phyloP scores from a whole-genome alignment of 2,329 filamentous ascomycete species.

The Sclerotinia spermophila region DNA sequence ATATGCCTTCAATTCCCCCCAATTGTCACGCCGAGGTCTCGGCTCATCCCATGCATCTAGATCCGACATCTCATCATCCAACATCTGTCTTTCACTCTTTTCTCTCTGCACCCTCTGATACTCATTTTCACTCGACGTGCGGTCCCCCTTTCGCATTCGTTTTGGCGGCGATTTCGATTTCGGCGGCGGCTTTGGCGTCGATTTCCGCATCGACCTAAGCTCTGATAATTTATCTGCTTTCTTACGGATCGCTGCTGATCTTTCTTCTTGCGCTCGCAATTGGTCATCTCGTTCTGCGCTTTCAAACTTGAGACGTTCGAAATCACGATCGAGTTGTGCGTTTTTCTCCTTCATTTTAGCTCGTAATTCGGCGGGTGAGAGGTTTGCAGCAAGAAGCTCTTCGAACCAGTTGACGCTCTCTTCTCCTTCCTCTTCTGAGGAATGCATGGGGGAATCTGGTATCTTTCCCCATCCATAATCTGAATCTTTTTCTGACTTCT shows the following conservation, averaged over 20 bases:
- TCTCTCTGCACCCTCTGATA: neutral
- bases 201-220: neutral
- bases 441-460: neutral
- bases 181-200: no score
- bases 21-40: fast-evolving
- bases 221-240: neutral
- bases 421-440: neutral
- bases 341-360: neutral
- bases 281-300: neutral
- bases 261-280: neutral
- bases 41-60: neutral
- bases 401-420: neutral
- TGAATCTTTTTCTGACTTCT: neutral
- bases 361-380: neutral
- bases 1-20: neutral
- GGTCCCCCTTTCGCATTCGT: no score
- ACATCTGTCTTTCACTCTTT: neutral
- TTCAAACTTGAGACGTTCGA: no score
- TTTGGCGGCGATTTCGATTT: neutral
- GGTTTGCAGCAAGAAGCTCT: neutral
- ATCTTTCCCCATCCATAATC: neutral
- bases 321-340: no score
- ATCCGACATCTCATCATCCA: neutral
- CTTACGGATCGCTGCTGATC: fast-evolving
- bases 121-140: neutral